A percentile compares a stretch with the other conserved stretches of the same genome.
phyloP scores from a whole-genome alignment of 345 rosid genomes.

The Eucalyptus lansdowneana region DNA sequence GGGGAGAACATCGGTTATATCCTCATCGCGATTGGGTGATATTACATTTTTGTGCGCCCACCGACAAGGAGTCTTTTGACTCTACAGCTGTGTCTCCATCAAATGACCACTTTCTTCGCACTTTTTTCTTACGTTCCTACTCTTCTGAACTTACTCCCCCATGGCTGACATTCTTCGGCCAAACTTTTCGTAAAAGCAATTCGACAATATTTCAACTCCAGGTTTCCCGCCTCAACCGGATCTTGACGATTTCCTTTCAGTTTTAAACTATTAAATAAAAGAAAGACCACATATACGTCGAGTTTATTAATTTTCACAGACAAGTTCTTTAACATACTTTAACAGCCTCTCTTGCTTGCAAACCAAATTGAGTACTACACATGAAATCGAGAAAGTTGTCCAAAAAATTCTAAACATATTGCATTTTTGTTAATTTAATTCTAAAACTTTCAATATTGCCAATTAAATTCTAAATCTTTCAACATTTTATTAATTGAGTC shows the following conservation, averaged over 20 bases:
- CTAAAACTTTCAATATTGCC: no score
- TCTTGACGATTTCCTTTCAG: neutral
- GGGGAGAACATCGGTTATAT: neutral
- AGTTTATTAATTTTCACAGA: neutral
- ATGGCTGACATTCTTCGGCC: neutral
- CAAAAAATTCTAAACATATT: no score
- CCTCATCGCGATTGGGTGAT: neutral
- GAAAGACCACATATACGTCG: neutral
- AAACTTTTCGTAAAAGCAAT: neutral
- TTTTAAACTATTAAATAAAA: neutral
- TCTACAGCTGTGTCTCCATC: neutral
- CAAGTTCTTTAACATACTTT: neutral
- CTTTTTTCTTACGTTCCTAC: neutral
- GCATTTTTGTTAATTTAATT: no score
- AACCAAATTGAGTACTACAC: neutral
- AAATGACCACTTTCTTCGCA: neutral
- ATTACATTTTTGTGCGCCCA: neutral
- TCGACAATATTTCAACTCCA: neutral
- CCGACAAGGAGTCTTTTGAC: neutral
- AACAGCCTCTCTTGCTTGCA: neutral
- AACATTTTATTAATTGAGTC: no score
- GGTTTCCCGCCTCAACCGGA: neutral
- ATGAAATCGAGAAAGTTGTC: neutral
- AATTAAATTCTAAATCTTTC: no score
- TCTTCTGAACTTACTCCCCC: neutral